A percentile compares a stretch with the other conserved stretches of the same genome.
Evolutionary conservation across 805 yeast species (phyloP).

Genomic region (Vanderwaltozyma yarrowii): DNA sequence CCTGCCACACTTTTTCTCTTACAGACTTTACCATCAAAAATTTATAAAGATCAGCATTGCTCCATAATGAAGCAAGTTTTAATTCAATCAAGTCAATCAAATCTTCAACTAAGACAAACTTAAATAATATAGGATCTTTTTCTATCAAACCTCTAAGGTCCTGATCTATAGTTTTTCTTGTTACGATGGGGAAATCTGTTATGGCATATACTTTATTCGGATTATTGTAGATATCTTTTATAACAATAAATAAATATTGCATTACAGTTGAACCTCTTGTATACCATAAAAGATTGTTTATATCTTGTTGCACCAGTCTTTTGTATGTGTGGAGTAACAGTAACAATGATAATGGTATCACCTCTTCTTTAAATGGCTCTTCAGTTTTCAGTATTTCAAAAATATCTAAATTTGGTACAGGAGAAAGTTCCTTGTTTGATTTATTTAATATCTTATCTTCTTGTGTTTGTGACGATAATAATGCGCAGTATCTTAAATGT

Average conservation of each 20-base stretch:
- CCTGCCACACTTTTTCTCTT: slow-evolving; percentile 20
- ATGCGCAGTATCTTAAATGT: slow-evolving; percentile 17
- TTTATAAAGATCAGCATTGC: slow-evolving; percentile 16
- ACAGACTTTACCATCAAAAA: slow-evolving; percentile 17
- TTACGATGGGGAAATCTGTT: slow-evolving; percentile 1
- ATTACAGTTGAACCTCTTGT: slow-evolving; percentile 24
- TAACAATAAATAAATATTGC: slow-evolving; percentile 23
- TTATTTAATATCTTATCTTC: slow-evolving; percentile 9
- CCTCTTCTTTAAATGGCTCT: slow-evolving; percentile 10
- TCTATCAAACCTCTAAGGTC: slow-evolving; percentile 14
- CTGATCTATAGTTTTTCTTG: slow-evolving; percentile 8
- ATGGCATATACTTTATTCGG: slow-evolving; percentile 10
- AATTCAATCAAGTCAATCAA: slow-evolving; percentile 15
- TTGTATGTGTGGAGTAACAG: slow-evolving; percentile 17
- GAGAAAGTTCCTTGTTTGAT: slow-evolving; percentile 2
- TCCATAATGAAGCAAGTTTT: slow-evolving; percentile 20
- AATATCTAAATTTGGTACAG: not conserved
- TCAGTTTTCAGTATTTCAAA: slow-evolving; percentile 4
- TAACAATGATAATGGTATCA: slow-evolving; percentile 15
- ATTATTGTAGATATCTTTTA: slow-evolving; percentile 17
- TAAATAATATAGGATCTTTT: slow-evolving; percentile 8
- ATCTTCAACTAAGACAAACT: slow-evolving; percentile 18
- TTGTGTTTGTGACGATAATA: slow-evolving; percentile 7
- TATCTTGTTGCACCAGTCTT: slow-evolving; percentile 15
- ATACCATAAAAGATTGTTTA: slow-evolving; percentile 18